Evolutionary conservation across 345 rosid genomes (phyloP), one percentile per base, ranked within the genome.

Genomic region (Lepidium sativum): DNA sequence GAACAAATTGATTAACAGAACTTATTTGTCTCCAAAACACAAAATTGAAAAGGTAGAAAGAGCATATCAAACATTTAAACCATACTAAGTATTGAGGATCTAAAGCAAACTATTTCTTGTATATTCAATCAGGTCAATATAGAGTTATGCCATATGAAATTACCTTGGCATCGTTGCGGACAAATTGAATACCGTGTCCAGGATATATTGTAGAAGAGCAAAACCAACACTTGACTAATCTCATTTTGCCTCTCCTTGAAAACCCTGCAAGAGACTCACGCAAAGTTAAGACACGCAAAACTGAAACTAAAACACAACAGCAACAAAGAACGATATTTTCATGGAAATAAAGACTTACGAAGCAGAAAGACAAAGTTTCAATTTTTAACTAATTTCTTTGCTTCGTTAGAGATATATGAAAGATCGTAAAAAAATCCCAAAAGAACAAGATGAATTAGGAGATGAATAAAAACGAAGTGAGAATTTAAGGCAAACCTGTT

Each of bases 191-290:
- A 33, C 97, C 86, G 34, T 86, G 97, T 8, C 96, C 96, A 9
- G 96, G 98, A 74, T 89, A 89, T 60, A 92, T 6, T 1, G 91
- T 89, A 3, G 98, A 84, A 54, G 98, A 92, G 71, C 98, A 92
- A 75, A 92, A 92, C 96, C 96, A 92, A 71, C 98, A 92, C 71
- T 86, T 89, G 63, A 80, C 91, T 75, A 92, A 79, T 53, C 98
- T 89, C 96, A 92, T 92, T 6, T 78, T 75, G 68, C n/a, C 68
- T n/a, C 23, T 13, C 21, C 57, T 27, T 34, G 14, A 41, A 5
- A 60, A 23, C 4, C 62, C 72, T 61, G 40, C 15, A 71, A 47
- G 7, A 39, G 27, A 40, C 3, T 15, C 31, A 14, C 7, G n/a
- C 16, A 1, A 51, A 45, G 39, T 47, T 45, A 4, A 35, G 16